Evolutionary conservation across 768 basidiomycete genomes (phyloP).

Genomic region (Boletus huronensis): DNA sequence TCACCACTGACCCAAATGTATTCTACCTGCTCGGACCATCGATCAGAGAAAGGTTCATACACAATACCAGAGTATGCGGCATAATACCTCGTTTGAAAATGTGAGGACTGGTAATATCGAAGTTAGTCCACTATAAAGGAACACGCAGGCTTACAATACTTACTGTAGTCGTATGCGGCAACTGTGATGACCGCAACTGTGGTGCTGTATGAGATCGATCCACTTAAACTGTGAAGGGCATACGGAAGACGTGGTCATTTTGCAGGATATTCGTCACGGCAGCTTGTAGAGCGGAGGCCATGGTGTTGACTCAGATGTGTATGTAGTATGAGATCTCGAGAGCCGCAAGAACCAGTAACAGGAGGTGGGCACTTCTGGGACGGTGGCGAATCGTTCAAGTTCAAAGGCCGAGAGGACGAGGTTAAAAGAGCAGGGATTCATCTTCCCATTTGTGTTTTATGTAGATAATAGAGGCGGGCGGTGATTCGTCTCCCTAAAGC

Average conservation of each 20-base stretch:
- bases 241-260: background rate
- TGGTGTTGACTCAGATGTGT: too few relatives aligned
- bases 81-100: background rate
- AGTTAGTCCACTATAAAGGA: background rate
- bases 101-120: background rate
- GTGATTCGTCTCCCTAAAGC: too few relatives aligned
- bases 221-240: background rate
- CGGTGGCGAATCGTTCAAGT: background rate
- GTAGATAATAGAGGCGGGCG: too few relatives aligned
- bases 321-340: background rate
- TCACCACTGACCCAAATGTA: background rate
- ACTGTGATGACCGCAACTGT: background rate
- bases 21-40: background rate
- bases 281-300: background rate
- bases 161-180: background rate
- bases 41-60: background rate
- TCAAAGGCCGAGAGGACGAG: background rate
- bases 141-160: background rate
- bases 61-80: background rate
- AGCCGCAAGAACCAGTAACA: background rate
- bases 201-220: background rate
- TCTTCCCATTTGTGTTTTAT: background rate
- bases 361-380: background rate
- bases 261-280: background rate
- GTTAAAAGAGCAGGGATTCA: background rate